Percentiles rank a stretch among this genome's conserved stretches.
These are phyloP conservation scores for Rhododendron griersonianum DNA, from an alignment of 148 eudicot genomes.

Conservation along the genomic window DNA sequence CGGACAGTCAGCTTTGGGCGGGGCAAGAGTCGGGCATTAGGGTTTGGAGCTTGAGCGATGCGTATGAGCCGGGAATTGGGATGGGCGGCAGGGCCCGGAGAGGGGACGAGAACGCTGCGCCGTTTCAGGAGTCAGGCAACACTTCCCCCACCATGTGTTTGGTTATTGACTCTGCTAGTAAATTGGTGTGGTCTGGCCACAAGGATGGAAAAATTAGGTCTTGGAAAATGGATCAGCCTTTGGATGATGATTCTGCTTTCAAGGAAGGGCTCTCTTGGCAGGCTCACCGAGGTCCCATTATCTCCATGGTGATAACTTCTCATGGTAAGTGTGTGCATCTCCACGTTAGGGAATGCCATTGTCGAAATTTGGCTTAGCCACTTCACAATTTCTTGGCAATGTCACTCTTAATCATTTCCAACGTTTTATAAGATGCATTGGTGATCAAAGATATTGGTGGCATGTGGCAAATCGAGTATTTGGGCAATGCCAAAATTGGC, in stretches of 20 bases:
- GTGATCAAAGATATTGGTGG: not conserved
- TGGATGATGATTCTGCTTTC: conserved; percentile 38
- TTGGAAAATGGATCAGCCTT: conserved; percentile 80
- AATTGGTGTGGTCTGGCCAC: conserved; percentile 90
- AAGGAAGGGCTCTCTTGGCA: conserved; percentile 80
- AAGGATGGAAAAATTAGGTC: conserved; percentile 94
- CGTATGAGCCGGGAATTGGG: conserved; percentile 67
- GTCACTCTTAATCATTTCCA: not conserved
- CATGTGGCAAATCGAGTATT: not conserved
- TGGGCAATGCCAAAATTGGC: not conserved
- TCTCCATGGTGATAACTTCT: conserved; percentile 57
- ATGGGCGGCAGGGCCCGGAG: conserved; percentile 59
- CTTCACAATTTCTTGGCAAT: not conserved
- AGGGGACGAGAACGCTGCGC: conserved; percentile 93
- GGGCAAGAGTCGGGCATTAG: conserved; percentile 91
- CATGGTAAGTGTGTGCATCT: conserved; percentile 48
- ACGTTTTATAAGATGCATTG: not conserved
- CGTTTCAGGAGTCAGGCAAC: conserved; percentile 66
- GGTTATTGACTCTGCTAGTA: conserved; percentile 67
- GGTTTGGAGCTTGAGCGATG: conserved; percentile 64
- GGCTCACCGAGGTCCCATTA: conserved; percentile 84
- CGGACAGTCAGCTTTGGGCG: conserved; percentile 85
- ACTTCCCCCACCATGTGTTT: conserved; percentile 67
- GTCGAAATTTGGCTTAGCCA: not conserved
- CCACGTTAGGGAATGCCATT: not conserved